Base-by-base conservation (phyloP, 208 protist genomes). In the Lotmaria passim region DNA sequence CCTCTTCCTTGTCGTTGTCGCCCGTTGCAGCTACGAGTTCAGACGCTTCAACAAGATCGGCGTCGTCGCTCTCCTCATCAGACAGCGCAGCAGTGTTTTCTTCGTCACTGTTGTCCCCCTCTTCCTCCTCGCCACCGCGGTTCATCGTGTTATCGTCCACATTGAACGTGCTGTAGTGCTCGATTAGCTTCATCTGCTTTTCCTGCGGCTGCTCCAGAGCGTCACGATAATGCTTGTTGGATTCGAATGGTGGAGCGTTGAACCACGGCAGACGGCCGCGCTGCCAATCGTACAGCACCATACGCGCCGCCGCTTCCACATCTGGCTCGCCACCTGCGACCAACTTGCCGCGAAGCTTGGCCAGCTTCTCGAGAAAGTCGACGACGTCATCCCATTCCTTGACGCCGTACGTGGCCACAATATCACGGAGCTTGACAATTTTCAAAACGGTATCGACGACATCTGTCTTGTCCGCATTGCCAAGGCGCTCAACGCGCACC, bases 251-350 rank as follows among this genome's bases (percentile, higher is more conserved):
- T 4, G 98, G 98, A 14, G 88, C 71, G 17, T 84, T 91, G 79
- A 99, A 99, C 91, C 97, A 99, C 12, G 99, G 98, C 12, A 99
- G 78, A 43, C 83, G 76, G 31, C 98, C 99, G 44, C 98, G 81
- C 78, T 99, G 95, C 89, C 91, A 99, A 74, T 99, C 99, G 60
- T 98, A 91, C 1, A 99, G 83, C 17, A 99, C 90, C 77, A 98
- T 98, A 68, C 97, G 98, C 15, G 98, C 97, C 3, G 93, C 92
- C 5, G 91, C 89, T 43, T 98, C 87, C 0, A 93, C 73, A 75
- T 99, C 98, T 0, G 98, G 94, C 61, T 98, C 83, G 26, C 98
- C 98, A 30, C 97, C 97, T 76, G 91, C 94, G 15, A 99, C 76
- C 39, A 99, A 78, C 67, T 98, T 99, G 31, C 98, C 98, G 31